Conservation (phyloP, 2,329 filamentous ascomycete genomes). For the Graphilbum fragrans region DNA sequence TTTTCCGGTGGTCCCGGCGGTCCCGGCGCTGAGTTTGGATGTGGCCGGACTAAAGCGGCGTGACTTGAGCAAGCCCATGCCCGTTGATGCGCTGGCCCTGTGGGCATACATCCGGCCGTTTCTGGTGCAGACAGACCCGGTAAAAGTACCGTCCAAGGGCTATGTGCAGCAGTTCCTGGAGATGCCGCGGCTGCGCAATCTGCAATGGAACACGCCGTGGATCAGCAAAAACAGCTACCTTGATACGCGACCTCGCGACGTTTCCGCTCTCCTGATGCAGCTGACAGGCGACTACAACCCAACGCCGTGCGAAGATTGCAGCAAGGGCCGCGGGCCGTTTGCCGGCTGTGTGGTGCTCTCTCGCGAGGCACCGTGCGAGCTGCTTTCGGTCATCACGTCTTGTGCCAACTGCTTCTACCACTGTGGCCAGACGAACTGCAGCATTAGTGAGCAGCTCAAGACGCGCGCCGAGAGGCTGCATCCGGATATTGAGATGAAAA, state of each 20-base stretch:
- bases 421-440: constrained; percentile 11
- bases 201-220: constrained; percentile 17
- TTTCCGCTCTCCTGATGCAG: constrained; percentile 18
- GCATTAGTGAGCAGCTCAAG: constrained; percentile 7
- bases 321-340: constrained; percentile 15
- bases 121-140: constrained; percentile 8
- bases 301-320: constrained; percentile 15
- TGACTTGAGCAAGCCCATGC: neutral
- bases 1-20: neutral
- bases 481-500: constrained; percentile 4
- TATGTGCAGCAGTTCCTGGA: constrained; percentile 14
- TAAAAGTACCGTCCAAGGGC: constrained; percentile 7
- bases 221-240: constrained; percentile 8
- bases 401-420: constrained; percentile 20
- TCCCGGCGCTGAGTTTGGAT: neutral
- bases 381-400: constrained; percentile 8
- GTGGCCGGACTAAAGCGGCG: neutral
- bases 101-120: constrained; percentile 17
- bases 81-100: constrained; percentile 4
- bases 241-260: constrained; percentile 14
- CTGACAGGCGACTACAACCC: constrained; percentile 17
- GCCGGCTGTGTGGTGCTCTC: constrained; percentile 16
- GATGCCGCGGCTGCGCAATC: constrained; percentile 15
- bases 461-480: constrained; percentile 6
- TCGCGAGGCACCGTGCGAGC: constrained; percentile 1